Evolutionary conservation across 495 filamentous ascomycete genomes (phyloP).

Genomic region (Aspergillus olivimuriae): DNA sequence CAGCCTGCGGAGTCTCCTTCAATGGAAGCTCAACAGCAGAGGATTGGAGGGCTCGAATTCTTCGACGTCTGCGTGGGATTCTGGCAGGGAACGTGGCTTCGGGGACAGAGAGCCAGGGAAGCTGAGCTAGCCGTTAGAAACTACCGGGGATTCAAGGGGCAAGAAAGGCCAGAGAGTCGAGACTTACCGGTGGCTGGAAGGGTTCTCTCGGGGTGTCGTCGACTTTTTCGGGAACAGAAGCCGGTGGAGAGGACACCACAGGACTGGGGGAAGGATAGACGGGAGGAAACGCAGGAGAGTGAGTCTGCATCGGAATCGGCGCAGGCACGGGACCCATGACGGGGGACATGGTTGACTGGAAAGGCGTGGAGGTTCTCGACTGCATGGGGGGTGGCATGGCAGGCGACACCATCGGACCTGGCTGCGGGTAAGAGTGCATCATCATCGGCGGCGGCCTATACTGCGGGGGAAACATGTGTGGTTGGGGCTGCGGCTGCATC

Average conservation of each 20-base stretch:
- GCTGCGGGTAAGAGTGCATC: slow-evolving; percentile 42
- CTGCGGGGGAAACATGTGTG: slow-evolving; percentile 30
- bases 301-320: slow-evolving; percentile 29
- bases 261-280: slow-evolving; percentile 24
- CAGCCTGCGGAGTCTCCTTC: slow-evolving; percentile 29
- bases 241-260: slow-evolving; percentile 24
- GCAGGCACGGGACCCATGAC: slow-evolving; percentile 20
- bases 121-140: no score
- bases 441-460: slow-evolving; percentile 42
- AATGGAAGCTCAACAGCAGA: slow-evolving; percentile 44
- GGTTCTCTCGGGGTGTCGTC: slow-evolving; percentile 25
- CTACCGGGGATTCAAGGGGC: no score
- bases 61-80: slow-evolving; percentile 35
- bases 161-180: no score
- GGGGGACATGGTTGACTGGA: slow-evolving; percentile 39
- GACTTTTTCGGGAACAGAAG: slow-evolving; percentile 20
- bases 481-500: slow-evolving; percentile 38
- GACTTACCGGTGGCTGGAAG: slow-evolving; percentile 62
- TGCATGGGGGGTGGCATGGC: slow-evolving; percentile 32
- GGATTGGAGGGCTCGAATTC: slow-evolving; percentile 28
- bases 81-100: slow-evolving; percentile 58
- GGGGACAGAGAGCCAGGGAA: slow-evolving; percentile 79
- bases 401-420: slow-evolving; percentile 34
- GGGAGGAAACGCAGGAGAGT: slow-evolving; percentile 23
- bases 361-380: slow-evolving; percentile 35